Evolutionary conservation across 257 asterid species (phyloP).

Genomic region (Penstemon barbatus): DNA sequence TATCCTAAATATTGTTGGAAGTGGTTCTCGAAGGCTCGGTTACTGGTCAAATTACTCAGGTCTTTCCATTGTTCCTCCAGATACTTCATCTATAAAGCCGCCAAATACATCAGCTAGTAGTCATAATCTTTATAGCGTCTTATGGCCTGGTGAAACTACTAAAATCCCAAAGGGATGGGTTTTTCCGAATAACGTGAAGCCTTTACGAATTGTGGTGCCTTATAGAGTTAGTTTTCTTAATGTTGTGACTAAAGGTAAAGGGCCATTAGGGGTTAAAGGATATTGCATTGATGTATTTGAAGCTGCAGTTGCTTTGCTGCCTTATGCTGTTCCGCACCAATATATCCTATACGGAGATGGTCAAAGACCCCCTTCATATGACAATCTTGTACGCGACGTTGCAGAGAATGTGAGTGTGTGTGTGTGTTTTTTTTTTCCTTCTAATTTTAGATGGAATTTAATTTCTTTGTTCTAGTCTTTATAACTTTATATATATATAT

Average conservation of each 20-base stretch:
- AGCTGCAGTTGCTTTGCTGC: constrained; percentile 66
- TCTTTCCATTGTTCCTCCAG: constrained; percentile 31
- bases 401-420: constrained; percentile 45
- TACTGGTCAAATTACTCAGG: constrained; percentile 26
- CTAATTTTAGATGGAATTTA: not conserved
- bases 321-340: constrained; percentile 66
- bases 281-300: constrained; percentile 75
- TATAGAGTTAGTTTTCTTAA: constrained; percentile 52
- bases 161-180: constrained; percentile 76
- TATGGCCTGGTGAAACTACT: constrained; percentile 77
- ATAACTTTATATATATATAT: no score
- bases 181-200: constrained; percentile 68
- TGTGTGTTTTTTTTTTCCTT: not conserved
- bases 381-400: constrained; percentile 47
- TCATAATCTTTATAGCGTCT: constrained; percentile 49
- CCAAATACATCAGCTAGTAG: constrained; percentile 39
- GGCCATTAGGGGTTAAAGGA: constrained; percentile 64
- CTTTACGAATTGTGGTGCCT: constrained; percentile 62
- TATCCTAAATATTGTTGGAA: no score
- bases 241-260: constrained; percentile 57
- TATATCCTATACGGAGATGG: constrained; percentile 73
- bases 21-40: no score
- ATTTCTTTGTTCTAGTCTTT: no score
- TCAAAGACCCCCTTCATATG: constrained; percentile 53
- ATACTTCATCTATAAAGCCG: constrained; percentile 31